phyloP scores from a whole-genome alignment of 192 early-diverging fungal genomes.

The Chytriomyces sp. region DNA sequence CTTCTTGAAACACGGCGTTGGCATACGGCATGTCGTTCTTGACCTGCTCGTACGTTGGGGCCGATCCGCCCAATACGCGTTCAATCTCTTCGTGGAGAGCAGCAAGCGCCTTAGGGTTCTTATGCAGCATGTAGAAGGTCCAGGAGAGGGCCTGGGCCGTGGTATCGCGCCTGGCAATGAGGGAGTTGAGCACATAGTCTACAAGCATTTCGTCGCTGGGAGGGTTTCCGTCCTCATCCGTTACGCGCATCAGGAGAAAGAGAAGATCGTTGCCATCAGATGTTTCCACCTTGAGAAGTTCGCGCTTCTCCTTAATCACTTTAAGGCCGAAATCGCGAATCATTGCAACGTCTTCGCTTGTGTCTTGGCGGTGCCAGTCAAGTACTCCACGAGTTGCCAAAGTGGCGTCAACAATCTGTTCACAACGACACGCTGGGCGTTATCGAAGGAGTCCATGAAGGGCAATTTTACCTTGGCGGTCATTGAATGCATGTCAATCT shows the following conservation, averaged over 20 bases:
- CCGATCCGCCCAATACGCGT: neutral
- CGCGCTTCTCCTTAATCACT: slow-evolving; percentile 5
- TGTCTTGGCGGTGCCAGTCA: neutral
- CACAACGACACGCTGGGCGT: slow-evolving; percentile 4
- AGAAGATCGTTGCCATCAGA: slow-evolving; percentile 34
- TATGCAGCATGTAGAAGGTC: slow-evolving; percentile 48
- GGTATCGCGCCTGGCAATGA: slow-evolving; percentile 55
- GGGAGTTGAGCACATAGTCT: slow-evolving; percentile 43
- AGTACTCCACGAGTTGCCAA: slow-evolving; percentile 23
- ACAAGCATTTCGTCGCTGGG: slow-evolving; percentile 30
- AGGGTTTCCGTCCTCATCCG: slow-evolving; percentile 15
- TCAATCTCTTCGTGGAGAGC: slow-evolving; percentile 30
- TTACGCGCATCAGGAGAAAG: slow-evolving; percentile 31
- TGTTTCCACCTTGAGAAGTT: neutral
- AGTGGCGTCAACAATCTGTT: slow-evolving; percentile 32
- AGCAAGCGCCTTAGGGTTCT: slow-evolving; percentile 33
- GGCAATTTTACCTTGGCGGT: slow-evolving; percentile 24
- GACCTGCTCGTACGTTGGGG: slow-evolving; percentile 36
- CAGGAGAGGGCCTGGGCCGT: slow-evolving; percentile 60
- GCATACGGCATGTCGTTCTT: slow-evolving; percentile 51
- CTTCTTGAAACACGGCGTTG: slow-evolving; percentile 58
- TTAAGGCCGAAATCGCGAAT: slow-evolving; percentile 3
- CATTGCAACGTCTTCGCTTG: neutral
- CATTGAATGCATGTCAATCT: slow-evolving; percentile 1
- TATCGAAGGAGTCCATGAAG: slow-evolving; percentile 41